Conservation (phyloP, 176 grass and related monocot genomes). For the Oryza meridionalis region DNA sequence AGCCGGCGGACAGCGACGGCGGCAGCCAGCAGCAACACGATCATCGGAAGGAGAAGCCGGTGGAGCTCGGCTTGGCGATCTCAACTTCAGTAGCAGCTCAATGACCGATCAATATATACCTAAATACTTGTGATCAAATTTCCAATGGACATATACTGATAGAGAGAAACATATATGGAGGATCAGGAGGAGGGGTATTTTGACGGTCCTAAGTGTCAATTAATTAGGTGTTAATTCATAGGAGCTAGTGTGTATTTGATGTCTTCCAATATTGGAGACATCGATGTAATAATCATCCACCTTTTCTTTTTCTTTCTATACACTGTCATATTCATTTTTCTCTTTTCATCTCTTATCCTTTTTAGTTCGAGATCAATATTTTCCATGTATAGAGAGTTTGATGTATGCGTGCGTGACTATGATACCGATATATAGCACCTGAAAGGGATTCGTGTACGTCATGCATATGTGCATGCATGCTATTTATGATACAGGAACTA, state of each 20-base stretch:
- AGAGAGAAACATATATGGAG: no score
- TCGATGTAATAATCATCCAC: slow-evolving; percentile 31
- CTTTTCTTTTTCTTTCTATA: not conserved
- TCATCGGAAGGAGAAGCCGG: slow-evolving; percentile 8
- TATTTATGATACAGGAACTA: not conserved
- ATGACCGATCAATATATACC: not conserved
- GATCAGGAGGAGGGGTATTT: not conserved
- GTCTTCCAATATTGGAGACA: slow-evolving; percentile 12
- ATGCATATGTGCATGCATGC: not conserved
- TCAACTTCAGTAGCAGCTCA: slow-evolving; percentile 16
- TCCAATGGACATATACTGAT: not conserved
- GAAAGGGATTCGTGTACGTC: not conserved
- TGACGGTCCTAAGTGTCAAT: not conserved
- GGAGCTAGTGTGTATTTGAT: not conserved
- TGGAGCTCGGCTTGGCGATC: slow-evolving; percentile 38
- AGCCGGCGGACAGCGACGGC: slow-evolving; percentile 8
- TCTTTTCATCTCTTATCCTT: not conserved
- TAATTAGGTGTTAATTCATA: slow-evolving; percentile 1
- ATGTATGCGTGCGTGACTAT: not conserved
- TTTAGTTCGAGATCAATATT: slow-evolving; percentile 7
- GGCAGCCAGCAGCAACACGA: not conserved
- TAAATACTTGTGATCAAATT: not conserved
- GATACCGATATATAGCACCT: slow-evolving; percentile 11
- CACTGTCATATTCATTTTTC: not conserved
- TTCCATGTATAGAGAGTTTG: not conserved